phyloP scores from a whole-genome alignment of 441 rosid species.

The Populus hybrid region DNA sequence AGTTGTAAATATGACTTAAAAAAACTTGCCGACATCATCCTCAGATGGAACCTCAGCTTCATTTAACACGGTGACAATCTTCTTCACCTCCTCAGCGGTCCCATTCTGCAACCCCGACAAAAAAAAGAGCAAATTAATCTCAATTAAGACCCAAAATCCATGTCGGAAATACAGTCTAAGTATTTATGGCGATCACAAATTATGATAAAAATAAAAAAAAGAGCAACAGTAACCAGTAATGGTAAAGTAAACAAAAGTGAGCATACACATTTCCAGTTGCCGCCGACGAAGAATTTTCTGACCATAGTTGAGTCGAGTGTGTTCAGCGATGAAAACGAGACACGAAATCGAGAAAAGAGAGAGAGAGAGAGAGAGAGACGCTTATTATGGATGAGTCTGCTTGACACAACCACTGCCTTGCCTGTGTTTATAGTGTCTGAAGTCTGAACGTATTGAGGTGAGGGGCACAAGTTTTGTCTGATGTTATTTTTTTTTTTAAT shows the following conservation, averaged over 20 bases:
- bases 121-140: not conserved
- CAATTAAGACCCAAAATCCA: not conserved
- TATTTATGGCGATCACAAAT: not conserved
- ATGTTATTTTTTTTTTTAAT: not conserved
- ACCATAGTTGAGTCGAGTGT: conserved; percentile 30
- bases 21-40: conserved; percentile 54
- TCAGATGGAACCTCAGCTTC: conserved; percentile 65
- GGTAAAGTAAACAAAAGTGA: not conserved
- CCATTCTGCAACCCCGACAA: conserved; percentile 48
- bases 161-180: not conserved
- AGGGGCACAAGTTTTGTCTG: not conserved
- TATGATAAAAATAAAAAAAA: not conserved
- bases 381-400: not conserved
- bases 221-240: no score
- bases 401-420: not conserved
- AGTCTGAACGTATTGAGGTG: not conserved
- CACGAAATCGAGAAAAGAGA: not conserved
- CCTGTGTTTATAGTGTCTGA: not conserved
- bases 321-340: not conserved
- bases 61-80: conserved; percentile 54
- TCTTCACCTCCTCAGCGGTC: conserved; percentile 64
- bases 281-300: conserved; percentile 70
- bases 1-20: not conserved
- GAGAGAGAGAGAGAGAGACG: no score
- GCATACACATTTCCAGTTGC: conserved; percentile 85